Conservation (phyloP, 139 green algal species). For the Nannochloris sp. region DNA sequence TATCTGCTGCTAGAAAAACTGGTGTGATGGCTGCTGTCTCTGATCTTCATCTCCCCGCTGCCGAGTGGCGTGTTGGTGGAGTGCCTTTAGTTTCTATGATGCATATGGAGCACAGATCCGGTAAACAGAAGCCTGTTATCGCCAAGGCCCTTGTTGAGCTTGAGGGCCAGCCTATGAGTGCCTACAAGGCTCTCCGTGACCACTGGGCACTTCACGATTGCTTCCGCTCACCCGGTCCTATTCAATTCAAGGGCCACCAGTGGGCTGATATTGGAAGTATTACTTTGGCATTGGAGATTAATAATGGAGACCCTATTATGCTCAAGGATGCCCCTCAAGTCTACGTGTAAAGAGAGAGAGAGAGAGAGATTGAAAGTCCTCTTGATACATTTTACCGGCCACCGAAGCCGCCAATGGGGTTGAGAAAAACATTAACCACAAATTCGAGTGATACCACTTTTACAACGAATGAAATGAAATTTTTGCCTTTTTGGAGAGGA, state of each 20-base stretch:
- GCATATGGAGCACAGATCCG: slow-evolving; percentile 40
- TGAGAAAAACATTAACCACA: too few relatives aligned
- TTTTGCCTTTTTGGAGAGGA: too few relatives aligned
- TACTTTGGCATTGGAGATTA: slow-evolving; percentile 52
- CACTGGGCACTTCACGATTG: slow-evolving; percentile 42
- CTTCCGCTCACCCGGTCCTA: slow-evolving; percentile 47
- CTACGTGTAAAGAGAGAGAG: too few relatives aligned
- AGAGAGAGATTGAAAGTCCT: too few relatives aligned
- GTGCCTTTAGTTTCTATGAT: slow-evolving; percentile 49
- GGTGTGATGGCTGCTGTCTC: slow-evolving; percentile 53
- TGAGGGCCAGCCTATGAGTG: slow-evolving; percentile 32
- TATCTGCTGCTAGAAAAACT: slow-evolving; percentile 30
- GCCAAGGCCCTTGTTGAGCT: slow-evolving; percentile 52
- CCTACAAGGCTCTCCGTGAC: slow-evolving; percentile 23
- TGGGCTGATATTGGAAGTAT: slow-evolving; percentile 27
- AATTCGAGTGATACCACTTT: too few relatives aligned
- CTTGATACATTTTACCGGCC: too few relatives aligned
- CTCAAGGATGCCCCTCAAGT: too few relatives aligned
- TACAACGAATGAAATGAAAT: too few relatives aligned
- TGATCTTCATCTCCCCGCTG: slow-evolving; percentile 16
- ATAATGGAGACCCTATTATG: slow-evolving; percentile 21
- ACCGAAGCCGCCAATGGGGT: too few relatives aligned
- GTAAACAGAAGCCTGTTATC: slow-evolving; percentile 43
- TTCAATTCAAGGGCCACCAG: slow-evolving; percentile 38
- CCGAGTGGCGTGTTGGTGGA: slow-evolving; percentile 49